Percentiles rank a stretch among this genome's conserved stretches.
Conservation (phyloP, 345 rosid species). For the Noccaea bulbosa region DNA sequence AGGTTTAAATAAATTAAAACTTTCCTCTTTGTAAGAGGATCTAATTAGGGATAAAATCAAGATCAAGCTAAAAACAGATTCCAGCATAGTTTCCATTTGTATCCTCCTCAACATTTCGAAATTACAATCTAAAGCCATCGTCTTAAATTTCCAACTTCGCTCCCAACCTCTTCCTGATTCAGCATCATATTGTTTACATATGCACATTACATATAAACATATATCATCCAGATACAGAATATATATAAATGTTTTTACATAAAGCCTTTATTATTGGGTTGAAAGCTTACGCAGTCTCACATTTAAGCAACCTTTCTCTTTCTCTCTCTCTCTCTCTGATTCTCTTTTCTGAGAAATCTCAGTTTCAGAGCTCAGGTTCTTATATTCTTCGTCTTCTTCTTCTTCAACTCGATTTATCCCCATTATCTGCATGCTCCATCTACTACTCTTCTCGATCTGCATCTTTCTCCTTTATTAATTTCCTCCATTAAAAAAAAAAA, state of each 20-base stretch:
- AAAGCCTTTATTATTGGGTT: constrained; percentile 46
- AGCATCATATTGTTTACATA: constrained; percentile 14
- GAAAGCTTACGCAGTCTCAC: constrained; percentile 46
- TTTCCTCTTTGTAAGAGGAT: not conserved
- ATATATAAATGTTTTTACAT: not conserved
- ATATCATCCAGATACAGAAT: constrained; percentile 5
- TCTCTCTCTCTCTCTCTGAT: constrained; percentile 23
- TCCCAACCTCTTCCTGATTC: constrained; percentile 44
- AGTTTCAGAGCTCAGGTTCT: constrained; percentile 54
- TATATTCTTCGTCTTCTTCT: constrained; percentile 39
- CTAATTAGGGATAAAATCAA: constrained; percentile 16
- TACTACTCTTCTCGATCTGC: constrained; percentile 16
- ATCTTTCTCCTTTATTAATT: not conserved
- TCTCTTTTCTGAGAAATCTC: constrained; percentile 48
- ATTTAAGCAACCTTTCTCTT: constrained; percentile 42
- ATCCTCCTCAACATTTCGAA: not conserved
- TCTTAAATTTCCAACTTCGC: constrained; percentile 44
- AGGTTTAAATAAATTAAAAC: not conserved
- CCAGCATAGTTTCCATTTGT: not conserved
- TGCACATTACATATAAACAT: constrained; percentile 20
- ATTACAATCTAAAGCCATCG: constrained; percentile 35
- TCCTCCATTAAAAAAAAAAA: not conserved
- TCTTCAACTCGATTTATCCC: constrained; percentile 31
- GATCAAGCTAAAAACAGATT: not conserved
- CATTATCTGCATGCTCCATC: constrained; percentile 41